Evolutionary conservation across 257 asterid genomes (phyloP).

Genomic region (Solanum etuberosum): DNA sequence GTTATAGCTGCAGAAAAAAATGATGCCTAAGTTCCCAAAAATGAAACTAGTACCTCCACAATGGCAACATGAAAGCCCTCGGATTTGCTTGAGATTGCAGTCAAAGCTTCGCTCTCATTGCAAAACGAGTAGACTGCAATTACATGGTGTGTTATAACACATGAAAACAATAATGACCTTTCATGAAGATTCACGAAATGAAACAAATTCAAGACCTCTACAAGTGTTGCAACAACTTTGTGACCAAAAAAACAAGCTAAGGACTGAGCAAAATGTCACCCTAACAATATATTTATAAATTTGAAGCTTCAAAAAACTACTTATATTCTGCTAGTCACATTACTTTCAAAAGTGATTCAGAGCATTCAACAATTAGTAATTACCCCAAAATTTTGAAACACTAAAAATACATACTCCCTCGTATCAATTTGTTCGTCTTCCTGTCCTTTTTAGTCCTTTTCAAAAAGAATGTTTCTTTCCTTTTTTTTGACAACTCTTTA

Average conservation of each 20-base stretch:
- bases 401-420: neutral
- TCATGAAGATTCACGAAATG: neutral
- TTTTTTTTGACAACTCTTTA: neutral
- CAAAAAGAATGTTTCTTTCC: neutral
- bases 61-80: constrained; percentile 41
- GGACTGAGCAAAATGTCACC: neutral
- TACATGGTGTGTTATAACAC: neutral
- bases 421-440: neutral
- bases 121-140: constrained; percentile 25
- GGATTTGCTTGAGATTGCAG: constrained; percentile 23
- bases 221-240: neutral
- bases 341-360: neutral
- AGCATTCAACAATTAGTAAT: neutral
- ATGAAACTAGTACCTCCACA: constrained; percentile 25
- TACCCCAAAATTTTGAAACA: neutral
- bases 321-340: neutral
- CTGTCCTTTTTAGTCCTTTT: neutral
- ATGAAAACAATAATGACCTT: neutral
- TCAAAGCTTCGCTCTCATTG: constrained; percentile 30
- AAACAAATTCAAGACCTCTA: neutral
- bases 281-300: neutral
- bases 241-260: neutral
- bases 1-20: neutral
- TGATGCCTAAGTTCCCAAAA: neutral
- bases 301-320: neutral